Evolutionary conservation across 805 yeast species (phyloP).

Genomic region (Candida nitratophila): DNA sequence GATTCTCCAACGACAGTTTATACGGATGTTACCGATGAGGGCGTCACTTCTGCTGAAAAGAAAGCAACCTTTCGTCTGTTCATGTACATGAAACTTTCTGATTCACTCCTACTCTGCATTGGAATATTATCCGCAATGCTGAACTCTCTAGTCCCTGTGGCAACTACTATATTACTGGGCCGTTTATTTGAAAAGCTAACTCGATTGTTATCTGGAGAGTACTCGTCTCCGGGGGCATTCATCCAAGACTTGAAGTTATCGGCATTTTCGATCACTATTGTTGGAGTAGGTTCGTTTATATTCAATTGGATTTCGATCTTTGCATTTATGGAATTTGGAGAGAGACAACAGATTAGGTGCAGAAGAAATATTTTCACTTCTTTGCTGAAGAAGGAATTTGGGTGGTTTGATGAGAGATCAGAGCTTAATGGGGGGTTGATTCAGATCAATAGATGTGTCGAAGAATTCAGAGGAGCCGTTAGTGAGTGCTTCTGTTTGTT

Average conservation of each 20-base stretch:
- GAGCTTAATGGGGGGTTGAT: conserved; percentile 57
- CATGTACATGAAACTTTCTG: conserved; percentile 19
- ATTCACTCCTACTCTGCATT: conserved; percentile 11
- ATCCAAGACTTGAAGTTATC: conserved; percentile 27
- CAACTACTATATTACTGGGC: conserved; percentile 61
- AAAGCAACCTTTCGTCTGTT: no score
- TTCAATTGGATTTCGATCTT: conserved; percentile 48
- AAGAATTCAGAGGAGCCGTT: conserved; percentile 61
- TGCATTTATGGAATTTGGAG: conserved; percentile 68
- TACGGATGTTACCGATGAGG: not conserved
- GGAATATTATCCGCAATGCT: conserved; percentile 15
- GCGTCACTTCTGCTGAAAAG: not conserved
- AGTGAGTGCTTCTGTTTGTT: conserved; percentile 60
- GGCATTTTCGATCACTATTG: conserved; percentile 31
- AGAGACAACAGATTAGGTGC: conserved; percentile 53
- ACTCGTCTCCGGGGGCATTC: conserved; percentile 21
- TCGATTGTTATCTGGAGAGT: conserved; percentile 23
- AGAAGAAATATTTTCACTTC: conserved; percentile 38
- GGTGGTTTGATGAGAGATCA: conserved; percentile 58
- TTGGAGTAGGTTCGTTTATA: conserved; percentile 40
- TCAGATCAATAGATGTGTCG: conserved; percentile 65
- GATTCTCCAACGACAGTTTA: not conserved
- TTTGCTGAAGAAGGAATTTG: conserved; percentile 37
- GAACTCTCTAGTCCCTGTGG: conserved; percentile 54
- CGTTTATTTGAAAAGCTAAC: conserved; percentile 45